phyloP scores from a whole-genome alignment of 441 rosid species.

The Euphorbia schlechtendalii region DNA sequence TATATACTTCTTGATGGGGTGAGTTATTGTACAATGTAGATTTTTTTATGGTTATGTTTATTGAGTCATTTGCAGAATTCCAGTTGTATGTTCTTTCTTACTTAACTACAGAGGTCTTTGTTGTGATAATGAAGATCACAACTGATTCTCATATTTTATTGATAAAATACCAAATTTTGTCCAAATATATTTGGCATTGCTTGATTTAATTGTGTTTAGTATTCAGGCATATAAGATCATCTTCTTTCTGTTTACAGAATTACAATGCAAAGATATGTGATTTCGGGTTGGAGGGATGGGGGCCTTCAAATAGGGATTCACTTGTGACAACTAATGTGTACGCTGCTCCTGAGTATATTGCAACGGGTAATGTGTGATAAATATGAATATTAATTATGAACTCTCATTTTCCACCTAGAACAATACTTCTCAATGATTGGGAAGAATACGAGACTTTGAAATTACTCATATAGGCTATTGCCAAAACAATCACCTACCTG shows the following conservation, averaged over 20 bases:
- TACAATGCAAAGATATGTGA: slow-evolving; percentile 73
- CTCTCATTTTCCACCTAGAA: too few relatives aligned
- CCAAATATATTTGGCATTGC: too few relatives aligned
- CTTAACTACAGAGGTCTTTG: too few relatives aligned
- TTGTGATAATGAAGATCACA: not conserved
- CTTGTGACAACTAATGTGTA: slow-evolving; percentile 61
- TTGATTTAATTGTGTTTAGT: too few relatives aligned
- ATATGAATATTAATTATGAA: too few relatives aligned
- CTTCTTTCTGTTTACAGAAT: not conserved
- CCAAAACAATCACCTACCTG: not conserved
- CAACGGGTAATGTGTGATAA: not conserved
- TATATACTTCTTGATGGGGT: slow-evolving; percentile 82
- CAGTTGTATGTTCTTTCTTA: too few relatives aligned
- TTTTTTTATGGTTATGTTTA: not conserved
- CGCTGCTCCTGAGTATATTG: not conserved
- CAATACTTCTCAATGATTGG: too few relatives aligned
- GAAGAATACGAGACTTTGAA: too few relatives aligned
- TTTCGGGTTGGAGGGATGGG: slow-evolving; percentile 74
- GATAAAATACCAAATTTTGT: too few relatives aligned
- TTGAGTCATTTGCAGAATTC: too few relatives aligned
- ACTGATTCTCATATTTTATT: too few relatives aligned
- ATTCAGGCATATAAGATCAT: not conserved
- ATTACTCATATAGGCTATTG: too few relatives aligned
- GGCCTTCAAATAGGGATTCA: slow-evolving; percentile 76
- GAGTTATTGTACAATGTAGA: slow-evolving; percentile 16